Conservation (phyloP, 225 moss, liverwort and hornwort genomes). For the Climacium dendroides region DNA sequence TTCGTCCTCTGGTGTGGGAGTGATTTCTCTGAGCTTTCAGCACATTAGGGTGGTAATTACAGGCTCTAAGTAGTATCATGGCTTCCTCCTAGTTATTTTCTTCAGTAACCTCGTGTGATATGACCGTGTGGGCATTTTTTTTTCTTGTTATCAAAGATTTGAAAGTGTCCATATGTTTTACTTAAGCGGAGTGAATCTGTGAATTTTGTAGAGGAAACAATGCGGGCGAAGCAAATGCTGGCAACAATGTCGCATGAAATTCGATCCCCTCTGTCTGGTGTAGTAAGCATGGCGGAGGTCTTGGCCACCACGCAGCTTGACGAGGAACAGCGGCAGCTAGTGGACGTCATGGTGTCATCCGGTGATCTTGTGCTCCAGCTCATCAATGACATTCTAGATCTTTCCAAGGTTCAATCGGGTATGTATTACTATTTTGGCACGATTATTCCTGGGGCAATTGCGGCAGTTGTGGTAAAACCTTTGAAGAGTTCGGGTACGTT, state of each 20-base stretch:
- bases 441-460: not conserved
- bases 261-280: conserved; percentile 73
- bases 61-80: not conserved
- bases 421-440: not conserved
- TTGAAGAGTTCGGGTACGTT: not conserved
- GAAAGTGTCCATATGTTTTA: not conserved
- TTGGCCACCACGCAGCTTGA: conserved; percentile 67
- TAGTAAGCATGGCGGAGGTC: conserved; percentile 83
- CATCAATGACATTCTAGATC: conserved; percentile 83
- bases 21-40: not conserved
- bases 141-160: not conserved
- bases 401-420: conserved; percentile 90
- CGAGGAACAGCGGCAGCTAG: conserved; percentile 70
- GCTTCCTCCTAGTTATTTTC: not conserved
- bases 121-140: not conserved
- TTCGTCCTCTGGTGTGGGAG: not conserved
- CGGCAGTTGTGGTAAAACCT: not conserved
- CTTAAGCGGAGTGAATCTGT: not conserved
- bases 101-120: not conserved
- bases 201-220: conserved; percentile 55
- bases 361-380: conserved; percentile 84
- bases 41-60: not conserved
- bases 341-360: conserved; percentile 78
- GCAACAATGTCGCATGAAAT: conserved; percentile 95
- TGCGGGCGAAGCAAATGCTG: conserved; percentile 87